These are phyloP conservation scores for Thelonectria discophora DNA, from an alignment of 2,329 filamentous ascomycete genomes.

Conservation along the genomic window DNA sequence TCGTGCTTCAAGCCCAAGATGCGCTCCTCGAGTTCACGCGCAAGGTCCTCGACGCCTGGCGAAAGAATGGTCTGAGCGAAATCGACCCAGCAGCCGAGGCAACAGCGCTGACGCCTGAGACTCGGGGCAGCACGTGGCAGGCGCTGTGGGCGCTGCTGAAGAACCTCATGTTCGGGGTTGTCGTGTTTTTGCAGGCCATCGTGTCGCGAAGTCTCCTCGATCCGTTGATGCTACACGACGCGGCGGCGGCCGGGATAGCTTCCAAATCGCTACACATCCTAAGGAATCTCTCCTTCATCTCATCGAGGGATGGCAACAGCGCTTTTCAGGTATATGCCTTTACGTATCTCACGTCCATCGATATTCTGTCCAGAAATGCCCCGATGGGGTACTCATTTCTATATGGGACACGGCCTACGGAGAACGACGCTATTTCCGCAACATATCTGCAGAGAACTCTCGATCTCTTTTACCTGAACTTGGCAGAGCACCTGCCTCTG, in stretches of 20 bases:
- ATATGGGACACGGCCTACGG: slow-evolving; percentile 61
- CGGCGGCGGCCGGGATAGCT: slow-evolving; percentile 69
- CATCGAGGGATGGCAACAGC: slow-evolving; percentile 74
- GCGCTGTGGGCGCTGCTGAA: slow-evolving; percentile 79
- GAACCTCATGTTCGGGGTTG: slow-evolving; percentile 77
- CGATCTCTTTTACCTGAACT: slow-evolving; percentile 90
- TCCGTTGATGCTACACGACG: slow-evolving; percentile 53
- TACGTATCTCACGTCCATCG: slow-evolving; percentile 82
- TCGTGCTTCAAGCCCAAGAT: slow-evolving; percentile 64
- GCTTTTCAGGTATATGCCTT: slow-evolving; percentile 87
- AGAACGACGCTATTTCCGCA: slow-evolving; percentile 44
- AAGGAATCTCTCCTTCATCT: slow-evolving; percentile 83
- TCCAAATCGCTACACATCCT: slow-evolving; percentile 77
- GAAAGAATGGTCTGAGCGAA: slow-evolving; percentile 75
- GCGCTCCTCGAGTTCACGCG: slow-evolving; percentile 73
- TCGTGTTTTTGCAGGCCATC: slow-evolving; percentile 78
- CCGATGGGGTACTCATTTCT: slow-evolving; percentile 73
- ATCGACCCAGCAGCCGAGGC: slow-evolving; percentile 75
- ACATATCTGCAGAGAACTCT: slow-evolving; percentile 70
- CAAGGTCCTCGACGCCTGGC: slow-evolving; percentile 76
- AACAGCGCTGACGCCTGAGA: slow-evolving; percentile 70
- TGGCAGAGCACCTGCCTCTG: slow-evolving; percentile 83
- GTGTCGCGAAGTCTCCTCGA: slow-evolving; percentile 70
- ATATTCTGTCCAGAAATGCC: slow-evolving; percentile 79
- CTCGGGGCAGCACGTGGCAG: slow-evolving; percentile 72